Conservation (phyloP, 2,329 filamentous ascomycete genomes). For the Botrytis byssoidea region DNA sequence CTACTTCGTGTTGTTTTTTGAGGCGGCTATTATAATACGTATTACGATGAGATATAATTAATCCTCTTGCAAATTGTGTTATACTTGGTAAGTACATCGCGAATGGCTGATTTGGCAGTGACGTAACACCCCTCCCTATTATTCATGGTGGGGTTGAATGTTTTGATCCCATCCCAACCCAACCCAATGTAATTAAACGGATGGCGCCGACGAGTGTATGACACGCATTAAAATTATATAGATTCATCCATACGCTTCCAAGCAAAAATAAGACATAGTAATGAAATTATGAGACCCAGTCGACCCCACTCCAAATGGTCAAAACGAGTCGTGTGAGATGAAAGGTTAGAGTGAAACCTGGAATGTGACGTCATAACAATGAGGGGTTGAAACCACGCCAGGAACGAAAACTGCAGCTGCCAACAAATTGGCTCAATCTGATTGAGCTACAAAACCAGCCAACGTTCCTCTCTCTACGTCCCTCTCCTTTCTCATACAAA, state of each 20-base stretch:
- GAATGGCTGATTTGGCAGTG: background rate
- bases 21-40: background rate
- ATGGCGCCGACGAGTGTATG: constrained; percentile 8
- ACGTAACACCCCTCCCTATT: background rate
- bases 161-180: background rate
- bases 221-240: background rate
- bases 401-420: constrained; percentile 27
- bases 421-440: constrained; percentile 16
- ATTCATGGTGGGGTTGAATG: background rate
- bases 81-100: background rate
- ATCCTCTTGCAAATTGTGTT: background rate
- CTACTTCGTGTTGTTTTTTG: background rate
- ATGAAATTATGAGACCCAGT: background rate
- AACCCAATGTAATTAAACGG: background rate
- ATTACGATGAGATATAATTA: background rate
- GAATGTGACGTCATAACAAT: constrained; percentile 18
- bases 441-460: constrained; percentile 38
- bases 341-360: constrained; percentile 8
- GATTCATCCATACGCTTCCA: background rate
- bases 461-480: constrained; percentile 23
- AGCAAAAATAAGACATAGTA: background rate
- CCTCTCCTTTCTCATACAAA: constrained; percentile 17
- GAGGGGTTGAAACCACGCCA: constrained; percentile 27
- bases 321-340: constrained; percentile 19
- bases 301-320: background rate